Base-by-base conservation (phyloP, 495 filamentous ascomycete genomes). In the Xylaria scruposa region DNA sequence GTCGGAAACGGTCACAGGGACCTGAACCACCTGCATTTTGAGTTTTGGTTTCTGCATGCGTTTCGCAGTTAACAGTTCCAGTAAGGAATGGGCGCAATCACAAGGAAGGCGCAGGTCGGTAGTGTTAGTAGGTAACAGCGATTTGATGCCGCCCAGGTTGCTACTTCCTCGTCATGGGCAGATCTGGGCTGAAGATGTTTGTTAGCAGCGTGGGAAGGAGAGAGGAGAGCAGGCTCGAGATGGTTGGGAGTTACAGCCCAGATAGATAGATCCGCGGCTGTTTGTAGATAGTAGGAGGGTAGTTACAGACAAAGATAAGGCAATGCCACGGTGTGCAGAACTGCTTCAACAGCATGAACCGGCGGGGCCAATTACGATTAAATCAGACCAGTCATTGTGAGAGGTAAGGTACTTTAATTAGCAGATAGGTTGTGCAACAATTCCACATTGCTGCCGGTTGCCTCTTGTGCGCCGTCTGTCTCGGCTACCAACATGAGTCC, bases 401-500 rank as follows among this genome's bases (percentile, higher is more conserved):
- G n/a, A 63, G 36, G 60, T 44, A 42, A 42, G 3, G 21, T 33
- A 17, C 36, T 29, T 38, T 15, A 46, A 38, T 53, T 17, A 24
- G n/a, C 17, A 21, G 33, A 33, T 13, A 31, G 46, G 36, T 63
- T 70, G 68, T 70, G 47, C 59, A 53, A 70, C 68, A 46, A 9
- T 13, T 56, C 29, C 59, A 54, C 68, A 59, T 44, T 70, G 59
- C 58, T 53, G 42, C 46, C 67, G 44, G 58, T 33, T 51, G 67
- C 29, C 33, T 54, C 44, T 51, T 46, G 26, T 49, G 42, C 49
- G 46, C 56, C 67, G 46, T 53, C 59, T 70, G 68, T 70, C 68
- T 70, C 68, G 68, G 68, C 68, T 70, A 58, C 68, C 46, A 70
- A 44, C 68, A 42, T 62, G 17, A 46, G 54, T 24, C 58, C 19